Percentiles rank a stretch among this genome's conserved stretches.
Evolutionary conservation across 164 flowering plant genomes (phyloP).

Genomic region (Tetracentron sinense): DNA sequence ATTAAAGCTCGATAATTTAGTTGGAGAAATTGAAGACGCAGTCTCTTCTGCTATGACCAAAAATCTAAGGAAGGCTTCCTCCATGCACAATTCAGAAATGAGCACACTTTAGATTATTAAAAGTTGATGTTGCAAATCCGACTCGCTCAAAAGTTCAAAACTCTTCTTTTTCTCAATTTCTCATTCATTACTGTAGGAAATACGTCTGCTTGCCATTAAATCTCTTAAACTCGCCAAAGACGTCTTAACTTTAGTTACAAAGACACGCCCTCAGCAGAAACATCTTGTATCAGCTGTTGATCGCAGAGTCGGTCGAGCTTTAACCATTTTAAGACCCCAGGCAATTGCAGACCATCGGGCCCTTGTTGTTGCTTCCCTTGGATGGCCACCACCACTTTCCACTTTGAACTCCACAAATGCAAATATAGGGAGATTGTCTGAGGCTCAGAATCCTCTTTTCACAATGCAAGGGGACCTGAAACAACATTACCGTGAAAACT

Average conservation of each 20-base stretch:
- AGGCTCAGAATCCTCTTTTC: constrained; percentile 63
- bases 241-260: constrained; percentile 49
- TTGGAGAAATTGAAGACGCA: constrained; percentile 95
- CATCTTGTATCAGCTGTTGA: constrained; percentile 85
- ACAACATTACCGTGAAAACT: constrained; percentile 65
- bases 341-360: constrained; percentile 85
- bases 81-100: constrained; percentile 49
- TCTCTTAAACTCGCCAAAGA: constrained; percentile 62
- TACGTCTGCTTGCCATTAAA: constrained; percentile 52
- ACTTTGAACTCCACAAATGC: constrained; percentile 35
- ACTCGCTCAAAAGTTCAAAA: background rate
- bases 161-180: constrained; percentile 6
- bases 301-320: constrained; percentile 86
- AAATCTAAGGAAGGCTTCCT: constrained; percentile 40
- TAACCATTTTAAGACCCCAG: constrained; percentile 88
- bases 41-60: constrained; percentile 66
- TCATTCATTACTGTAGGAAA: constrained; percentile 43
- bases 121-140: constrained; percentile 4
- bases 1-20: constrained; percentile 69
- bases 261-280: constrained; percentile 70
- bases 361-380: constrained; percentile 85
- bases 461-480: constrained; percentile 83
- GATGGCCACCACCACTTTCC: constrained; percentile 94
- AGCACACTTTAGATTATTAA: constrained; percentile 15
- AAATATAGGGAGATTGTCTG: constrained; percentile 37